Conservation (phyloP, 306 rosid genomes). For the Castanea mollissima region DNA sequence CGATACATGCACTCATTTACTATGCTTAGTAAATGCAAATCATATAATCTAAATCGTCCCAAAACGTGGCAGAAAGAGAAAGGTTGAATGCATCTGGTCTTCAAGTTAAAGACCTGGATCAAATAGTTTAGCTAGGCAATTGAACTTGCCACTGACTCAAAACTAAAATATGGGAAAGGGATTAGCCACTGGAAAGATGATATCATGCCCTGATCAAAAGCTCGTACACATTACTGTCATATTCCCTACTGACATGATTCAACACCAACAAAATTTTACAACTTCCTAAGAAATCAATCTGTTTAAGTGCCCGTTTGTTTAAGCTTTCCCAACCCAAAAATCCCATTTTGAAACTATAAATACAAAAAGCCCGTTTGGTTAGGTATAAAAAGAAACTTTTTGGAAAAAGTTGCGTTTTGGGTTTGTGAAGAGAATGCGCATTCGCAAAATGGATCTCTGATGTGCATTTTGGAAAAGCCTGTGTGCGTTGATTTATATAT, state of each 20-base stretch:
- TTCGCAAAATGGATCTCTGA: too few relatives aligned
- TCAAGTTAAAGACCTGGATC: not conserved
- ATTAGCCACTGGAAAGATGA: not conserved
- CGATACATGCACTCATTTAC: not conserved
- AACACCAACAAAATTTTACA: slow-evolving; percentile 85
- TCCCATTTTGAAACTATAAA: too few relatives aligned
- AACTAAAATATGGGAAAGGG: not conserved
- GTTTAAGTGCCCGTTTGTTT: slow-evolving; percentile 25
- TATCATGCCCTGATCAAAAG: slow-evolving; percentile 74
- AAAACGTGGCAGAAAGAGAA: not conserved
- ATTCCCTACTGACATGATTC: slow-evolving; percentile 82
- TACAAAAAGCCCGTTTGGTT: too few relatives aligned
- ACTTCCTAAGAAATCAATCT: slow-evolving; percentile 83
- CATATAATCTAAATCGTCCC: not conserved
- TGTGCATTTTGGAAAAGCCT: too few relatives aligned
- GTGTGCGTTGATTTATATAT: too few relatives aligned
- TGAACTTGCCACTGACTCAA: not conserved
- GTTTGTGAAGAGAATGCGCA: too few relatives aligned
- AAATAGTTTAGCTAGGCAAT: not conserved
- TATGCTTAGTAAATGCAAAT: not conserved
- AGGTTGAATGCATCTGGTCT: not conserved
- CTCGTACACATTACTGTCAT: slow-evolving; percentile 89
- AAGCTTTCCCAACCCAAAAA: too few relatives aligned
- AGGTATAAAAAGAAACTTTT: too few relatives aligned
- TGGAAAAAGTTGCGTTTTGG: too few relatives aligned